A percentile compares a stretch with the other conserved stretches of the same genome.
These are phyloP conservation scores for Didymella exigua DNA, from an alignment of 2,329 filamentous ascomycete species.

Conservation along the genomic window DNA sequence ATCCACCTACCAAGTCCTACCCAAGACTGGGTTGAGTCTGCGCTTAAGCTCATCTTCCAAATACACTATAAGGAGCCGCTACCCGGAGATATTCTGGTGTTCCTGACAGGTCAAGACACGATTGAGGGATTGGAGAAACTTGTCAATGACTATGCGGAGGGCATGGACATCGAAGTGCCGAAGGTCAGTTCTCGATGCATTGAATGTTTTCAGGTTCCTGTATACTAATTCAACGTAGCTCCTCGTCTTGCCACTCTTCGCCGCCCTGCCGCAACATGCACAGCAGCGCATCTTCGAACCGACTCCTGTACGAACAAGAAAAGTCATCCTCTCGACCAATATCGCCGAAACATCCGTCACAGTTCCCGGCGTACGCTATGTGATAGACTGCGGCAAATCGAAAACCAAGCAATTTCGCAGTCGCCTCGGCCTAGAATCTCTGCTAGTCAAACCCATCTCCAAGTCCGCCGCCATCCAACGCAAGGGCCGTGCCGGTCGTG, in stretches of 20 bases:
- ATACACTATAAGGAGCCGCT: conserved; percentile 86
- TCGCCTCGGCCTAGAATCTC: conserved; percentile 83
- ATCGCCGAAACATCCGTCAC: conserved; percentile 99
- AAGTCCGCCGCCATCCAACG: conserved; percentile 92
- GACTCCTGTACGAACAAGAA: conserved; percentile 75
- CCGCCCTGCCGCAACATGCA: conserved; percentile 82
- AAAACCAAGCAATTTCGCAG: conserved; percentile 93
- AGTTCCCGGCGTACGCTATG: conserved; percentile 87
- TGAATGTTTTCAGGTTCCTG: background rate
- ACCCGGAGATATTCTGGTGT: conserved; percentile 93
- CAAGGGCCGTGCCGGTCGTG: conserved; percentile 88
- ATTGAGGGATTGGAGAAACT: conserved; percentile 82
- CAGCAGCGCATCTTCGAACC: conserved; percentile 87
- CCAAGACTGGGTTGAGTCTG: conserved; percentile 79
- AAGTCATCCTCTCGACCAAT: conserved; percentile 91
- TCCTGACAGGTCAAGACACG: conserved; percentile 89
- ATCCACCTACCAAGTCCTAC: conserved; percentile 76
- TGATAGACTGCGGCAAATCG: conserved; percentile 90
- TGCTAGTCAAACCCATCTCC: conserved; percentile 88
- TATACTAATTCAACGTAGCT: conserved; percentile 48
- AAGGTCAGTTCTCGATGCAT: conserved; percentile 54
- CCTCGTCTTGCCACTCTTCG: conserved; percentile 80
- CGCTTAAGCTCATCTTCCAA: conserved; percentile 81
- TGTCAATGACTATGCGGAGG: conserved; percentile 77
- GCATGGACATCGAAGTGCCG: conserved; percentile 75